phyloP scores from a whole-genome alignment of 768 basidiomycete genomes.

The Xerocomus brunneocitrinus region DNA sequence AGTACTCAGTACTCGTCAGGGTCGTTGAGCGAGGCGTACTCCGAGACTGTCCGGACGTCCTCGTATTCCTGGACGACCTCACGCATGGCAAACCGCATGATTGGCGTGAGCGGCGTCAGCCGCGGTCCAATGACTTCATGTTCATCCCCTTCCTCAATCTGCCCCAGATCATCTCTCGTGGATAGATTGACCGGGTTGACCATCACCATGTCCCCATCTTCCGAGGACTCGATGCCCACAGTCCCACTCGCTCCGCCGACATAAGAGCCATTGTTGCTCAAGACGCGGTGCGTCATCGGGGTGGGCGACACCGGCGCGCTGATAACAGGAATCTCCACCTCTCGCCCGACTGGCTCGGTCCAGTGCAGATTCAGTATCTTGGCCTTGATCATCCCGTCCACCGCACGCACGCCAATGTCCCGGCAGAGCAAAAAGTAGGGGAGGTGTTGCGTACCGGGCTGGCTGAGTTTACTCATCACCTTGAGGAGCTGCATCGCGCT shows the following conservation, averaged over 20 bases:
- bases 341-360: slow-evolving; percentile 65
- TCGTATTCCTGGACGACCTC: slow-evolving; percentile 82
- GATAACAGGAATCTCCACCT: slow-evolving; percentile 34
- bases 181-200: slow-evolving; percentile 35
- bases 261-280: slow-evolving; percentile 26
- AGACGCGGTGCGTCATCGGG: slow-evolving; percentile 25
- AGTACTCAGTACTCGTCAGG: slow-evolving; percentile 59
- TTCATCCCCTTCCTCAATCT: slow-evolving; percentile 48
- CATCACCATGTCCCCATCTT: slow-evolving; percentile 48
- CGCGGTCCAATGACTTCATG: slow-evolving; percentile 68
- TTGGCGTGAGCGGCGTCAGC: slow-evolving; percentile 70
- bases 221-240: slow-evolving; percentile 35
- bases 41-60: slow-evolving; percentile 67
- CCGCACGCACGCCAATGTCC: slow-evolving; percentile 77
- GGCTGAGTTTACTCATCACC: slow-evolving; percentile 75
- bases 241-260: slow-evolving; percentile 37
- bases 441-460: slow-evolving; percentile 56
- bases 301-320: slow-evolving; percentile 24
- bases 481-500: slow-evolving; percentile 74
- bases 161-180: slow-evolving; percentile 41
- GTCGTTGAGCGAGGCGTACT: slow-evolving; percentile 68
- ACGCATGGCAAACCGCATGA: slow-evolving; percentile 81
- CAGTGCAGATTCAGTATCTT: slow-evolving; percentile 71
- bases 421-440: slow-evolving; percentile 80
- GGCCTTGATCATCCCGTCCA: slow-evolving; percentile 82